Evolutionary conservation across 1,284 basidiomycete species (phyloP).

Genomic region (Vanrija humicola): DNA sequence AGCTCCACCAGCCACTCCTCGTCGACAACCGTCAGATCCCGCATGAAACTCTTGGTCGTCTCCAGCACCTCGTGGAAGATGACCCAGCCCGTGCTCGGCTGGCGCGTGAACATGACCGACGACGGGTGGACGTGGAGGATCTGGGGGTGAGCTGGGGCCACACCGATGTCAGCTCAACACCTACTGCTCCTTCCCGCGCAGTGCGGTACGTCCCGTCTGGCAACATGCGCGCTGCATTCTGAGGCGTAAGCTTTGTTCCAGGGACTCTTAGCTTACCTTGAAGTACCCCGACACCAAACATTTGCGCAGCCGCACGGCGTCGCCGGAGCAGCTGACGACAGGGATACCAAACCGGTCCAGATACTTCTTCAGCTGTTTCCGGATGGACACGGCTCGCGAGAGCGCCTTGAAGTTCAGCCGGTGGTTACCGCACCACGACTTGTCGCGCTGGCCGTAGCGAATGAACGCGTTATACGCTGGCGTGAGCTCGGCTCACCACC

Average conservation of each 20-base stretch:
- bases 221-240: conserved; percentile 80
- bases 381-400: conserved; percentile 85
- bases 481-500: neutral
- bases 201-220: conserved; percentile 85
- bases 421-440: conserved; percentile 88
- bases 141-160: conserved; percentile 49
- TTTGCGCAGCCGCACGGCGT: conserved; percentile 68
- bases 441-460: conserved; percentile 69
- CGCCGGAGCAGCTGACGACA: conserved; percentile 75
- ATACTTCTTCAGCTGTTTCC: conserved; percentile 87
- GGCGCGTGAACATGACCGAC: conserved; percentile 89
- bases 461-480: conserved; percentile 88
- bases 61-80: conserved; percentile 94
- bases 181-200: conserved; percentile 72
- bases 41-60: conserved; percentile 74
- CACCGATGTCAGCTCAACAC: conserved; percentile 27
- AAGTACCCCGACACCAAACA: conserved; percentile 92
- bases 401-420: conserved; percentile 87
- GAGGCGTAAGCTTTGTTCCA: conserved; percentile 1
- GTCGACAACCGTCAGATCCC: conserved; percentile 55
- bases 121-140: conserved; percentile 84
- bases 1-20: conserved; percentile 55
- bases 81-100: conserved; percentile 84
- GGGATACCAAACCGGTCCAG: conserved; percentile 79
- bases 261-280: conserved; percentile 50